phyloP scores from a whole-genome alignment of 1,139 yeast genomes.

The Pichia sp. region DNA sequence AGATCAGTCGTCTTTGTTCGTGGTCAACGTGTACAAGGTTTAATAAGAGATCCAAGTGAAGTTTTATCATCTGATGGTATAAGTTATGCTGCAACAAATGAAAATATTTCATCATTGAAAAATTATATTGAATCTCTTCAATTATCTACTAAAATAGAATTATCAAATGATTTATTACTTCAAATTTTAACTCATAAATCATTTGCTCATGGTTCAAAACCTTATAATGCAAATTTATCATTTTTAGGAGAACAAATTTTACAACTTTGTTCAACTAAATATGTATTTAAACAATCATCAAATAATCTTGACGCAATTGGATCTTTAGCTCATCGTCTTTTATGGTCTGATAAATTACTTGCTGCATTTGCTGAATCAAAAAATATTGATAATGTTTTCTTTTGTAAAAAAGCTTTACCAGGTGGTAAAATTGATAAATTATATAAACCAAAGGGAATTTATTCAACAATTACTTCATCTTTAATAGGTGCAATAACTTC shows the following conservation, averaged over 20 bases:
- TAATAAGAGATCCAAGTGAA: constrained; percentile 68
- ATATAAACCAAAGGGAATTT: constrained; percentile 44
- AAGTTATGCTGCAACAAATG: constrained; percentile 48
- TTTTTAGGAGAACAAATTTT: constrained; percentile 72
- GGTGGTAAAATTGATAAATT: constrained; percentile 43
- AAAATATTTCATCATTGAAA: constrained; percentile 44
- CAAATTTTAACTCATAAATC: constrained; percentile 90
- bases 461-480: constrained; percentile 67
- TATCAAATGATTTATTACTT: constrained; percentile 52
- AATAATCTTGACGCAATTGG: constrained; percentile 63
- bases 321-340: constrained; percentile 43
- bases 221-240: constrained; percentile 79
- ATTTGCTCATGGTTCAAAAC: constrained; percentile 83
- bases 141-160: constrained; percentile 31
- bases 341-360: constrained; percentile 44
- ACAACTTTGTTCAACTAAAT: constrained; percentile 50
- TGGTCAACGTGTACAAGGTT: constrained; percentile 64
- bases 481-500: constrained; percentile 74
- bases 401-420: constrained; percentile 49
- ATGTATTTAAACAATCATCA: constrained; percentile 27
- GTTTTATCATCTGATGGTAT: constrained; percentile 56
- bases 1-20: constrained; percentile 35
- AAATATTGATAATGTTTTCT: constrained; percentile 50
- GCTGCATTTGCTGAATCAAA: constrained; percentile 47
- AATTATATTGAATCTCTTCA: constrained; percentile 32